Percentiles rank a stretch among this genome's conserved stretches.
Evolutionary conservation across 805 yeast genomes (phyloP).

Genomic region (Lachancea dasiensis): DNA sequence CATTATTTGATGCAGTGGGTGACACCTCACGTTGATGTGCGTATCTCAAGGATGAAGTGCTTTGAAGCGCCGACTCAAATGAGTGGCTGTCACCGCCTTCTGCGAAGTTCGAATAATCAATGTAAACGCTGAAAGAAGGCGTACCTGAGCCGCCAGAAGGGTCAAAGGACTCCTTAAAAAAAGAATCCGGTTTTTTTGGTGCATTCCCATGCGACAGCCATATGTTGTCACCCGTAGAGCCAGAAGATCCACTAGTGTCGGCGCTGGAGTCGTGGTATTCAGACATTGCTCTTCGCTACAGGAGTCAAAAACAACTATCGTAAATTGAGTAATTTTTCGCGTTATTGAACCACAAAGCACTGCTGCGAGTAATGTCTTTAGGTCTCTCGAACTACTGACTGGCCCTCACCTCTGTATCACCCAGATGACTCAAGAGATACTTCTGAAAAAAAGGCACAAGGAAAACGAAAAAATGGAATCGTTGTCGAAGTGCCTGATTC

Average conservation of each 20-base stretch:
- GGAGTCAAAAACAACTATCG: too few relatives aligned
- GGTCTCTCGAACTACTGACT: too few relatives aligned
- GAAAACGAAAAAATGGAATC: too few relatives aligned
- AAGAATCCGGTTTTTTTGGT: conserved; percentile 7
- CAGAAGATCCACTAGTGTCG: conserved; percentile 9
- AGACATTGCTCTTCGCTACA: too few relatives aligned
- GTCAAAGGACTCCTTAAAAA: conserved; percentile 7
- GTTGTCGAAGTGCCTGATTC: too few relatives aligned
- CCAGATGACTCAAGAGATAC: too few relatives aligned
- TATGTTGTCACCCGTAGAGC: not conserved
- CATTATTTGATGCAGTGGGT: not conserved
- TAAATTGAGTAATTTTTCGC: too few relatives aligned
- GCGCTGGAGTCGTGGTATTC: conserved; percentile 4
- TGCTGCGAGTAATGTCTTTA: too few relatives aligned
- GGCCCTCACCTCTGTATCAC: too few relatives aligned
- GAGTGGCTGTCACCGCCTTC: not conserved
- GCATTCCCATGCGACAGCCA: conserved; percentile 1
- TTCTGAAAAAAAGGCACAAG: too few relatives aligned
- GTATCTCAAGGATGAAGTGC: not conserved
- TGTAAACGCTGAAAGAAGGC: conserved; percentile 7
- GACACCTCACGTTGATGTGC: too few relatives aligned
- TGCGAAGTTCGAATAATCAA: conserved; percentile 6
- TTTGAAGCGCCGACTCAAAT: not conserved
- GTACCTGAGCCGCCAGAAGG: conserved; percentile 4
- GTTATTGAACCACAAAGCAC: too few relatives aligned